Evolutionary conservation across 116 monocot genomes (phyloP).

Genomic region (Cymodocea nodosa): DNA sequence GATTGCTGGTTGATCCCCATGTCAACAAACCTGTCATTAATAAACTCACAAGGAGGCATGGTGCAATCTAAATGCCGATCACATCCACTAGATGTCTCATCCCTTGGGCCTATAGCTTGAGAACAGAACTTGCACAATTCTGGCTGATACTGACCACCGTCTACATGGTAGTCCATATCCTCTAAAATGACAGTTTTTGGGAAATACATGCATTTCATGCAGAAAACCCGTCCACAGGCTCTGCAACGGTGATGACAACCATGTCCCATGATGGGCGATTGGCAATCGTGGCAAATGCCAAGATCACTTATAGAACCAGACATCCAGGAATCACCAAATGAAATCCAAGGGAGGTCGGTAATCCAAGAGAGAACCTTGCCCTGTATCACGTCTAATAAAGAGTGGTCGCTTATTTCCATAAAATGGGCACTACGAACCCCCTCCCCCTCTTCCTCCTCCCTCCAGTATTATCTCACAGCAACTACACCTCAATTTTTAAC

Average conservation of each 20-base stretch:
- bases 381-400: conserved; percentile 7
- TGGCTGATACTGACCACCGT: neutral
- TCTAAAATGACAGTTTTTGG: neutral
- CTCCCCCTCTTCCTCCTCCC: neutral
- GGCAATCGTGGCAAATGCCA: conserved; percentile 10
- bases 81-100: neutral
- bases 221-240: conserved; percentile 8
- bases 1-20: neutral
- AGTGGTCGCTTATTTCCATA: conserved; percentile 14
- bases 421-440: neutral
- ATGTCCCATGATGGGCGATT: neutral
- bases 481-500: neutral
- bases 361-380: conserved; percentile 17
- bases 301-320: neutral
- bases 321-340: conserved; percentile 5
- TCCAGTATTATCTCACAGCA: neutral
- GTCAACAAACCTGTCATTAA: neutral
- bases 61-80: neutral
- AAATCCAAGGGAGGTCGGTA: conserved; percentile 9
- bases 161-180: neutral
- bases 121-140: conserved; percentile 13
- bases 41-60: neutral
- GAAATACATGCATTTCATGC: conserved; percentile 11
- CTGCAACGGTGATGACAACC: neutral
- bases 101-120: neutral